Evolutionary conservation across 163 green algal species (phyloP).

Genomic region (Scenedesmus sp.): DNA sequence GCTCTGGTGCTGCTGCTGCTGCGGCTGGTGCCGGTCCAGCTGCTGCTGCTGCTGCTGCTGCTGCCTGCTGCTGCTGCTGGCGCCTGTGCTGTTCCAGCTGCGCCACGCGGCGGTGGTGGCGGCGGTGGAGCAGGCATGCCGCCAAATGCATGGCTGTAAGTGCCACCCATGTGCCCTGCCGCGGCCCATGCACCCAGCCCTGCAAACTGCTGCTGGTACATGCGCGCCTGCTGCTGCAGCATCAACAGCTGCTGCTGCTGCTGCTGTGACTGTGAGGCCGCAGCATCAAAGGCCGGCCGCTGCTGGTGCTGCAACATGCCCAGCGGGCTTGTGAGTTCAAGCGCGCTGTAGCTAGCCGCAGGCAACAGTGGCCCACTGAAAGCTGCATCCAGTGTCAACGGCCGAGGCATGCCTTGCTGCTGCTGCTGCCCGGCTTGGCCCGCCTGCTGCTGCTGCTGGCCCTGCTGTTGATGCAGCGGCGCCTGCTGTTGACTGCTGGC

Average conservation of each 20-base stretch:
- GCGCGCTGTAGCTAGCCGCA: neutral
- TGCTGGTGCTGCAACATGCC: conserved; percentile 23
- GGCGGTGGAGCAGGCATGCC: neutral
- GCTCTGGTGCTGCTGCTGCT: conserved; percentile 16
- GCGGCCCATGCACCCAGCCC: neutral
- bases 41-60: conserved; percentile 16
- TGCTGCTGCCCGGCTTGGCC: neutral
- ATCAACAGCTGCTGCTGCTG: conserved; percentile 13
- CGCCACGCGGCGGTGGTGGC: neutral
- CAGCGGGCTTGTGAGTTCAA: conserved; percentile 4
- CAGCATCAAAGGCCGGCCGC: neutral
- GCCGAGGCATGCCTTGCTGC: neutral
- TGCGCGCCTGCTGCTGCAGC: conserved; percentile 33
- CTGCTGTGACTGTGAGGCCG: neutral
- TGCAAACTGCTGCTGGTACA: conserved; percentile 26
- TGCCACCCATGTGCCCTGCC: neutral
- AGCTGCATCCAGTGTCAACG: neutral
- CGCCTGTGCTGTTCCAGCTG: neutral
- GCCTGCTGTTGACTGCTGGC: neutral
- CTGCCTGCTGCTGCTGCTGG: conserved; percentile 27
- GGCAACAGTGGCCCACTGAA: neutral
- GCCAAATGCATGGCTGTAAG: neutral
- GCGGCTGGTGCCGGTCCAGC: neutral
- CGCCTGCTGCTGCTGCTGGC: conserved; percentile 15
- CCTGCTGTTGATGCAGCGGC: neutral